Conservation (phyloP, 1,139 yeast genomes). For the Yarrowia galli region DNA sequence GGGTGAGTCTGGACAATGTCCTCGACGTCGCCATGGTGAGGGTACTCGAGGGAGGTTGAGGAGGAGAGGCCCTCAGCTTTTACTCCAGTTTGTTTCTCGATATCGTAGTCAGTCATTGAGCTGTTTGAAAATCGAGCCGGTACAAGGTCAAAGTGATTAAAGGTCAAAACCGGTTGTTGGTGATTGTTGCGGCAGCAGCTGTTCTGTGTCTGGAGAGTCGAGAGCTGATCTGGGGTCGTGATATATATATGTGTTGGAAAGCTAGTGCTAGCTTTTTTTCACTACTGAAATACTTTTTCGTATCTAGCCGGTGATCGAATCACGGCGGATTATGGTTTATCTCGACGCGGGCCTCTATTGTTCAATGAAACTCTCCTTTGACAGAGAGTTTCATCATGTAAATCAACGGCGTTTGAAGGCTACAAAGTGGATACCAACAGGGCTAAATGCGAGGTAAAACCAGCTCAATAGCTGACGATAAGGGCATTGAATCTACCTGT, state of each 20-base stretch:
- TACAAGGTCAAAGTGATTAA: conserved; percentile 36
- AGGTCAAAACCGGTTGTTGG: conserved; percentile 31
- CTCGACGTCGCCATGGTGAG: conserved; percentile 4
- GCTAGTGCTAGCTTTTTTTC: conserved; percentile 20
- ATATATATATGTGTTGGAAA: conserved; percentile 24
- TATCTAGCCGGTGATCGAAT: conserved; percentile 35
- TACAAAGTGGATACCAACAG: not conserved
- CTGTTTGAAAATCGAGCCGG: conserved; percentile 26
- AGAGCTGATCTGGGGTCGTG: conserved; percentile 25
- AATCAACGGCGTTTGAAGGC: conserved; percentile 16
- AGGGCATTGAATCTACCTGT: not conserved
- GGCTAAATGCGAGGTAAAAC: not conserved
- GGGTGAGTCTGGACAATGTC: conserved; percentile 23
- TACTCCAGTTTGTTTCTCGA: conserved; percentile 37
- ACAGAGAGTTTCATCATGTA: not conserved
- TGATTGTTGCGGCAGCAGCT: conserved; percentile 30
- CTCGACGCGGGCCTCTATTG: conserved; percentile 30
- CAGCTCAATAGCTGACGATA: not conserved
- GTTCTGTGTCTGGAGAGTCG: conserved; percentile 16
- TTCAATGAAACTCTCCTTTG: conserved; percentile 15
- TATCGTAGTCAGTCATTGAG: conserved; percentile 35
- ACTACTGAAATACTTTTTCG: conserved; percentile 9
- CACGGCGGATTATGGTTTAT: conserved; percentile 10
- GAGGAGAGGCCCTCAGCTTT: conserved; percentile 29
- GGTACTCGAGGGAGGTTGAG: conserved; percentile 17